A percentile compares a stretch with the other conserved stretches of the same genome.
Conservation (phyloP, 305 asterid species). For the Petunia hybrid region DNA sequence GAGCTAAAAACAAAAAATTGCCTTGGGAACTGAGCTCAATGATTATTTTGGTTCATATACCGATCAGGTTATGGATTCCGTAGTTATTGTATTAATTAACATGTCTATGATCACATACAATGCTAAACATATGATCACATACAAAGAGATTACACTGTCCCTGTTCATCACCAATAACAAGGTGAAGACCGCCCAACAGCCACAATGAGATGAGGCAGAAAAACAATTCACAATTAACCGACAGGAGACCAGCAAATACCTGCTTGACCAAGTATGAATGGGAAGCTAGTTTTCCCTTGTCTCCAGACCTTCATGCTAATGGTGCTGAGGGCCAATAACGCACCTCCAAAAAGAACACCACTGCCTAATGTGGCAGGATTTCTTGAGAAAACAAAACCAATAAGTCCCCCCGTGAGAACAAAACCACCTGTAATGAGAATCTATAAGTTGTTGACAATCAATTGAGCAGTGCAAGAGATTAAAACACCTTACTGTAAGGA, state of each 20-base stretch:
- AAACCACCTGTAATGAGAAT: conserved; percentile 64
- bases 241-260: conserved; percentile 48
- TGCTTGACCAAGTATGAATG: conserved; percentile 87
- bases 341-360: conserved; percentile 77
- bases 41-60: background rate
- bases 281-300: conserved; percentile 85
- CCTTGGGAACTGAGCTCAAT: background rate
- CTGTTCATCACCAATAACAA: background rate
- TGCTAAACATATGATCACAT: background rate
- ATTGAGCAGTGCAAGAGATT: background rate
- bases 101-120: background rate
- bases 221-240: background rate
- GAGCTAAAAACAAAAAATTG: background rate
- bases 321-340: conserved; percentile 77
- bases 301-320: conserved; percentile 83
- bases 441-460: conserved; percentile 26
- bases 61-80: background rate
- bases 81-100: background rate
- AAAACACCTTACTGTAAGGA: background rate
- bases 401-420: conserved; percentile 71
- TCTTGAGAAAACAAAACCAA: conserved; percentile 75
- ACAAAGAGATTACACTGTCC: background rate
- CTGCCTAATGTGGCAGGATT: conserved; percentile 58
- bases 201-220: background rate
- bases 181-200: background rate